These are phyloP conservation scores for Solanum sejunctum DNA, from an alignment of 257 asterid genomes.

Conservation along the genomic window DNA sequence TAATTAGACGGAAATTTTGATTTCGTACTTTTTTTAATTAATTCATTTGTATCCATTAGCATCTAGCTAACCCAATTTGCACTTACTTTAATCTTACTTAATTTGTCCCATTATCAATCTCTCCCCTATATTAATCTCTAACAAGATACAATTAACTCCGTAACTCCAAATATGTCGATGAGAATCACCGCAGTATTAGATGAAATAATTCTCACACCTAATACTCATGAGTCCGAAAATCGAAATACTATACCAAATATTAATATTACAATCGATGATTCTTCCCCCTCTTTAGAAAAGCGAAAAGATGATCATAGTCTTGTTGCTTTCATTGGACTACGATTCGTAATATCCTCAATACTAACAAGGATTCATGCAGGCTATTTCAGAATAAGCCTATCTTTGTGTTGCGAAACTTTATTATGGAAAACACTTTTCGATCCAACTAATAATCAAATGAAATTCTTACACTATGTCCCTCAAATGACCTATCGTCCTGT, in stretches of 20 bases:
- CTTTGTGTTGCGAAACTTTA: constrained; percentile 45
- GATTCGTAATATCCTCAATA: neutral
- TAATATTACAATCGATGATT: neutral
- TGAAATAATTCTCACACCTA: neutral
- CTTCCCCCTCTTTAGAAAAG: neutral
- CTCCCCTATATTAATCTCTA: neutral
- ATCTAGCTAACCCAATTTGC: neutral
- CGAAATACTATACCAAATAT: neutral
- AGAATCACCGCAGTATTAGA: neutral
- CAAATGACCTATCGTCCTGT: constrained; percentile 5
- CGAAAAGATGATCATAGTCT: neutral
- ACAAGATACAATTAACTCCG: neutral
- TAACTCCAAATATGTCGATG: neutral
- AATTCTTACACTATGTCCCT: constrained; percentile 6
- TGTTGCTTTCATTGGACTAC: neutral
- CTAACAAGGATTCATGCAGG: constrained; percentile 48
- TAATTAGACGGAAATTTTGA: neutral
- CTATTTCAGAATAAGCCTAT: constrained; percentile 46
- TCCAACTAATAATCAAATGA: constrained; percentile 5
- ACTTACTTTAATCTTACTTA: neutral
- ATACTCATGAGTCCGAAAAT: neutral
- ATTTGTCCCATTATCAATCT: neutral
- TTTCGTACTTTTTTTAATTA: neutral
- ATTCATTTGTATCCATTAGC: neutral
- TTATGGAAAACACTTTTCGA: constrained; percentile 51